phyloP scores from a whole-genome alignment of 2,329 filamentous ascomycete species.

The Grosmannia clavigera region DNA sequence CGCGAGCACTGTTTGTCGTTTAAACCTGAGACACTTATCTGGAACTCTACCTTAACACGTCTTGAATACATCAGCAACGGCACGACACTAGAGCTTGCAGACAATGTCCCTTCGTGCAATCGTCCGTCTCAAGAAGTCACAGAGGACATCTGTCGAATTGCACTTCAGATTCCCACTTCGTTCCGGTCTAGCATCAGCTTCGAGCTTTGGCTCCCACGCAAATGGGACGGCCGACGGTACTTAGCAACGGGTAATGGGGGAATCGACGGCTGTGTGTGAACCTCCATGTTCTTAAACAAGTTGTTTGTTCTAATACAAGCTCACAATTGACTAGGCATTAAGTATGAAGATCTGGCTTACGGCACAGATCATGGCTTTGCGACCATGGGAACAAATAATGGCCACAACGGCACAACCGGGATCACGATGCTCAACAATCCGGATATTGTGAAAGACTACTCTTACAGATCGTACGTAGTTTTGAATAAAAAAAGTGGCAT shows the following conservation, averaged over 20 bases:
- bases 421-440: constrained; percentile 21
- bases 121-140: constrained; percentile 3
- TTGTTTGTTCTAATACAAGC: not conserved
- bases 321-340: constrained; percentile 19
- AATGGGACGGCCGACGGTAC: constrained; percentile 30
- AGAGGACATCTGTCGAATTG: constrained; percentile 17
- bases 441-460: constrained; percentile 24
- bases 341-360: constrained; percentile 35
- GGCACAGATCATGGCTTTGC: constrained; percentile 30
- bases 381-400: constrained; percentile 36
- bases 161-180: constrained; percentile 17
- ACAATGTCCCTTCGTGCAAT: constrained; percentile 8
- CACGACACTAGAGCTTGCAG: constrained; percentile 3
- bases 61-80: constrained; percentile 3
- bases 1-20: constrained; percentile 2
- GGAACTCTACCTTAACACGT: not conserved
- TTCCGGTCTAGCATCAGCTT: constrained; percentile 29
- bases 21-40: not conserved
- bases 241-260: constrained; percentile 37
- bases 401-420: constrained; percentile 31
- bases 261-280: constrained; percentile 27
- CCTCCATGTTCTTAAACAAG: not conserved
- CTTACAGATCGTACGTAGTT: constrained; percentile 17
- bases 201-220: constrained; percentile 34
- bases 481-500: not conserved